phyloP scores from a whole-genome alignment of 1,284 basidiomycete genomes.

The Sparassis latifolia region DNA sequence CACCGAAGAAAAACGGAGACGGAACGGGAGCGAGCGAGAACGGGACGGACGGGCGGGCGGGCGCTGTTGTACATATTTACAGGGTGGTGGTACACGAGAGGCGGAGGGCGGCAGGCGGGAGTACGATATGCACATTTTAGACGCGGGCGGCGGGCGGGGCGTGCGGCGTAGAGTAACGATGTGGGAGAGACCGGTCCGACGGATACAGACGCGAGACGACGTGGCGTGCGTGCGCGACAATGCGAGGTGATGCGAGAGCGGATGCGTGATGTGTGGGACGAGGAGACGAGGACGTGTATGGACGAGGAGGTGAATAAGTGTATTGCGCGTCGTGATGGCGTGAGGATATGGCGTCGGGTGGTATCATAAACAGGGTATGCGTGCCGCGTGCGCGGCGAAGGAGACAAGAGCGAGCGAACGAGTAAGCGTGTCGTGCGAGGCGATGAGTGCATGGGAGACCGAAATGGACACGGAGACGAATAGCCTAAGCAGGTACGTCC shows the following conservation, averaged over 20 bases:
- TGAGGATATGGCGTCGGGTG: constrained; percentile 7
- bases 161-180: neutral
- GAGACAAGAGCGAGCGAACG: neutral
- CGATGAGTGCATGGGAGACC: neutral
- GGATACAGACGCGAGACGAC: neutral
- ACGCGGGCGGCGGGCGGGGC: too few species aligned
- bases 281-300: neutral
- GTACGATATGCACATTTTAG: neutral
- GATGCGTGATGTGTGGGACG: constrained; percentile 3
- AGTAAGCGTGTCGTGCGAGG: neutral
- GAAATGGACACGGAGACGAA: neutral
- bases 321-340: neutral
- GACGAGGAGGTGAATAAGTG: too few species aligned
- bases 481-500: constrained; percentile 10
- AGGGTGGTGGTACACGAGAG: neutral
- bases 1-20: neutral
- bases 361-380: constrained; percentile 7
- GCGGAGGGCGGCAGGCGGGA: neutral
- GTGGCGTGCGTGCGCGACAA: neutral
- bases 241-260: neutral
- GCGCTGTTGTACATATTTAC: constrained; percentile 1
- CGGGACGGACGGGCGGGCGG: neutral
- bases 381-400: neutral
- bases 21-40: constrained; percentile 1
- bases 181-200: neutral